Percentiles rank a stretch among this genome's conserved stretches.
These are phyloP conservation scores for Sporothrix luriei DNA, from an alignment of 2,329 filamentous ascomycete genomes.

Conservation along the genomic window DNA sequence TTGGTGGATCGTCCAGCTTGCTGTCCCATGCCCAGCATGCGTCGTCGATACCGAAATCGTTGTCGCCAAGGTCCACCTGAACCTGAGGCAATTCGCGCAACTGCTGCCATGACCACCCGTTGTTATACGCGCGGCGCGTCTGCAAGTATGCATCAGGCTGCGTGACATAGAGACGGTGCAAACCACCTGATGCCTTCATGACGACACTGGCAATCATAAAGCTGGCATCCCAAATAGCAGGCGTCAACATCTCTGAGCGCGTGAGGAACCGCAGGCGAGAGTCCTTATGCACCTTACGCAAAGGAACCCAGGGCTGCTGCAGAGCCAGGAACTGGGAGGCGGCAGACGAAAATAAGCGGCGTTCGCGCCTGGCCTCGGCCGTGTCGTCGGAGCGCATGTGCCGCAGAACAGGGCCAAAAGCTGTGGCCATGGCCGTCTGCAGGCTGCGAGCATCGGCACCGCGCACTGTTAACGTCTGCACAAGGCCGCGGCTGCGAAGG, in stretches of 20 bases:
- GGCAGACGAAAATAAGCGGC: slow-evolving; percentile 25
- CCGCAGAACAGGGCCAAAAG: slow-evolving; percentile 62
- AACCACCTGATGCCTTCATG: slow-evolving; percentile 67
- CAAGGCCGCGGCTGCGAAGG: slow-evolving; percentile 73
- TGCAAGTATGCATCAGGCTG: slow-evolving; percentile 75
- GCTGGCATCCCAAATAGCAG: slow-evolving; percentile 68
- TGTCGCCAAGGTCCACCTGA: slow-evolving; percentile 6
- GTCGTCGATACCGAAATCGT: slow-evolving; percentile 46
- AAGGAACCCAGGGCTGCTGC: slow-evolving; percentile 69
- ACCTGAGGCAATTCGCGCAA: slow-evolving; percentile 57
- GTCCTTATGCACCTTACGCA: slow-evolving; percentile 75
- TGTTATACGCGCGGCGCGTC: slow-evolving; percentile 55
- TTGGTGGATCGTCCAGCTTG: slow-evolving; percentile 61
- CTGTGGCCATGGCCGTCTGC: slow-evolving; percentile 61
- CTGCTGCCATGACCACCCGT: slow-evolving; percentile 71
- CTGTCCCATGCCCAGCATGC: slow-evolving; percentile 70
- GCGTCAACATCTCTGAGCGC: slow-evolving; percentile 71
- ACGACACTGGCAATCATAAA: slow-evolving; percentile 71
- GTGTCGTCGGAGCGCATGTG: slow-evolving; percentile 46
- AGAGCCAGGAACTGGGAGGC: slow-evolving; percentile 59
- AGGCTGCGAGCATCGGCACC: slow-evolving; percentile 69
- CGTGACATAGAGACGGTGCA: slow-evolving; percentile 72
- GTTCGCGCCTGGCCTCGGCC: slow-evolving; percentile 31
- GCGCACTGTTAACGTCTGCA: slow-evolving; percentile 64
- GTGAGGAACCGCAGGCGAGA: slow-evolving; percentile 70